Evolutionary conservation across 192 early-diverging fungal species (phyloP), one percentile per base, ranked within the genome.

Genomic region (Coemansia sp.): DNA sequence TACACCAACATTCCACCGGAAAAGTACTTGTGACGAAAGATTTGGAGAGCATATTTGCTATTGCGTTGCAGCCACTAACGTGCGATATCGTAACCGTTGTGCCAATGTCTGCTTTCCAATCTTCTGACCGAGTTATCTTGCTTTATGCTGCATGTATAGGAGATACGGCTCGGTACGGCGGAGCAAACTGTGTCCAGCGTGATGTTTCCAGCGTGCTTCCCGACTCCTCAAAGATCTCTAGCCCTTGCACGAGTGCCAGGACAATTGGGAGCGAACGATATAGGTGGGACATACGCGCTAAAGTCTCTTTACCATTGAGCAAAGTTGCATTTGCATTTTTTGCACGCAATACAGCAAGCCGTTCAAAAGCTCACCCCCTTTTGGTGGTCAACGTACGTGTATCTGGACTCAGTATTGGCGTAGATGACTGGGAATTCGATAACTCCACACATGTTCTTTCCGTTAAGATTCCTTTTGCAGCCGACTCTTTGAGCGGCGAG

Each of bases 1-100:
- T 82, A 10, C 56, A 74, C n/a, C 79, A 82, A 40, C 39, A 73
- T 12, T 82, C 79, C 9, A 82, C 74, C 5, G 44, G 41, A n/a
- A 61, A 49, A 42, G 32, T 68, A 0, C 32, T 44, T 4, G 19
- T 73, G 4, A n/a, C 19, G 9, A 16, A 59, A 19, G 6, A 11
- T 4, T 11, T 54, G 3, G 42, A 57, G 11, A 47, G 18, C 9
- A 16, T 50, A 11, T 64, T 38, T 21, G 53, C 67, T 1, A 15
- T 82, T 1, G 74, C 74, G 7, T 64, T 82, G 12, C 56, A 38
- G n/a, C 49, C 74, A 18, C 37, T 76, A 41, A 19, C 66, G 10
- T 66, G 65, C 63, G 79, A 76, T 13, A 42, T 65, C 18, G 32
- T 76, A 16, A 68, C 79, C 0, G 61, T 82, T 5, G 45, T 53